Evolutionary conservation across 805 yeast genomes (phyloP).

Genomic region (Lachancea lanzarotensis): DNA sequence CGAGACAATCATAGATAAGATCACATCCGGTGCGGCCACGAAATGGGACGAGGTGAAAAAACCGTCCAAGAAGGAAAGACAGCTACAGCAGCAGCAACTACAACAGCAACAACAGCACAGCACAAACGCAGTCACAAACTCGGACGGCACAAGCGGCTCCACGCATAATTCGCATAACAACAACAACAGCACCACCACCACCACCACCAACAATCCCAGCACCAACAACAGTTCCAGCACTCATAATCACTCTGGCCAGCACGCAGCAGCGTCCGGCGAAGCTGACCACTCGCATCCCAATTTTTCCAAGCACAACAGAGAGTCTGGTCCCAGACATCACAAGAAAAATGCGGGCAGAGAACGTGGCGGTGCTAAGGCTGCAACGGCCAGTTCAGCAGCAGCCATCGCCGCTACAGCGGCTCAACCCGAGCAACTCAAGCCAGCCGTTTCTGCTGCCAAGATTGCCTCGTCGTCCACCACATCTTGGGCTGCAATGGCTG

Average conservation of each 20-base stretch:
- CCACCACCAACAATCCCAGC: too few species aligned
- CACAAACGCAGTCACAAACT: conserved; percentile 9
- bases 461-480: conserved; percentile 19
- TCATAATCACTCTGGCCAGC: conserved; percentile 2
- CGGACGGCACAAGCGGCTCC: conserved; percentile 4
- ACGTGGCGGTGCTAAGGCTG: not conserved
- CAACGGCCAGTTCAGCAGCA: conserved; percentile 12
- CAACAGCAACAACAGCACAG: conserved; percentile 17
- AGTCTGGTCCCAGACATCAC: conserved; percentile 4
- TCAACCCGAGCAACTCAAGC: conserved; percentile 22
- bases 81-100: conserved; percentile 12
- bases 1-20: conserved; percentile 76
- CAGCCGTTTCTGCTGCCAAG: conserved; percentile 23
- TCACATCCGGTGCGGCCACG: conserved; percentile 81
- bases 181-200: conserved; percentile 3
- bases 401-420: conserved; percentile 18
- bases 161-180: conserved; percentile 6
- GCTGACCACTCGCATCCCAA: conserved; percentile 6
- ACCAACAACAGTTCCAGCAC: conserved; percentile 2
- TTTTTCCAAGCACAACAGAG: conserved; percentile 8
- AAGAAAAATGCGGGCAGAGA: conserved; percentile 5
- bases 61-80: conserved; percentile 48
- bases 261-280: conserved; percentile 5
- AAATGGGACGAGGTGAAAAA: conserved; percentile 92
- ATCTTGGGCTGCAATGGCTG: conserved; percentile 37